Evolutionary conservation across 2,329 filamentous ascomycete genomes (phyloP).

Genomic region (Ceratocystis colombiana): DNA sequence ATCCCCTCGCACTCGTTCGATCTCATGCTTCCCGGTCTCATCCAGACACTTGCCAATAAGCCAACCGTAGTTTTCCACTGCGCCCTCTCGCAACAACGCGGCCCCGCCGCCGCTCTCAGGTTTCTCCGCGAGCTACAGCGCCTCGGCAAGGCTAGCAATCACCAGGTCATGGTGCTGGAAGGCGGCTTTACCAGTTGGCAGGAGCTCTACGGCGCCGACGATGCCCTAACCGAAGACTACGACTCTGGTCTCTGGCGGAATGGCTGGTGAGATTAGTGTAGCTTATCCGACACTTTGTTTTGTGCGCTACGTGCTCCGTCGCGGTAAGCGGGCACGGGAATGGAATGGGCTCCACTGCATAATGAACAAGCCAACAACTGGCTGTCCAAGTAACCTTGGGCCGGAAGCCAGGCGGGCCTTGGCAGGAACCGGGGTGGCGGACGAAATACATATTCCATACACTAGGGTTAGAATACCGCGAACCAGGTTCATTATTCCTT

Average conservation of each 20-base stretch:
- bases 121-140: slow-evolving; percentile 48
- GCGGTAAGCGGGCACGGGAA: too few relatives aligned
- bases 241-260: slow-evolving; percentile 66
- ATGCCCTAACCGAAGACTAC: slow-evolving; percentile 72
- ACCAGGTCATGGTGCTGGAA: slow-evolving; percentile 73
- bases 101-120: slow-evolving; percentile 69
- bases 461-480: too few relatives aligned
- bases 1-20: slow-evolving; percentile 65
- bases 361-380: too few relatives aligned
- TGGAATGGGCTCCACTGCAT: too few relatives aligned
- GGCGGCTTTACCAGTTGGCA: slow-evolving; percentile 85
- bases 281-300: not conserved
- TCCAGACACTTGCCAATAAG: slow-evolving; percentile 64
- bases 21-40: slow-evolving; percentile 67
- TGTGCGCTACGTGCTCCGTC: too few relatives aligned
- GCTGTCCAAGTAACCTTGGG: too few relatives aligned
- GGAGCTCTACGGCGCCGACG: slow-evolving; percentile 67
- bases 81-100: slow-evolving; percentile 79
- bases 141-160: slow-evolving; percentile 33
- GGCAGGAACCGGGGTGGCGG: too few relatives aligned
- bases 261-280: slow-evolving; percentile 6
- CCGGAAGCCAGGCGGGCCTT: too few relatives aligned
- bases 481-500: too few relatives aligned
- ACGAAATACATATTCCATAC: too few relatives aligned
- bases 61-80: slow-evolving; percentile 91